Conservation (phyloP, 2,329 filamentous ascomycete genomes). For the Fusarium acutatum region DNA sequence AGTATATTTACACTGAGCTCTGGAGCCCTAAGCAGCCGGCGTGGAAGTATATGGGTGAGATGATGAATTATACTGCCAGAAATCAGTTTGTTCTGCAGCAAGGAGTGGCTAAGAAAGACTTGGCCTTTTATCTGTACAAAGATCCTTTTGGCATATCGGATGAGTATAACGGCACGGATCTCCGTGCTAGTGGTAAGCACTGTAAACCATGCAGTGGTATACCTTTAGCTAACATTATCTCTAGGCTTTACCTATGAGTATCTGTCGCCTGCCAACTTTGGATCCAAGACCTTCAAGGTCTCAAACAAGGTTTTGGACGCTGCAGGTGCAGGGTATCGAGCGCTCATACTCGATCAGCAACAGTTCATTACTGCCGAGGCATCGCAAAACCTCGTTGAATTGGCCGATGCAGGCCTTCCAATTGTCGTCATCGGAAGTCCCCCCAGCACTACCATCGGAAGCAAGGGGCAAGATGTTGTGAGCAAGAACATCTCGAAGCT, state of each 20-base stretch:
- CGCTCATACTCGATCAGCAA: background rate
- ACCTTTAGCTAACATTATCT: fast-evolving
- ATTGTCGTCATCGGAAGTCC: background rate
- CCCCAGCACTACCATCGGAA: background rate
- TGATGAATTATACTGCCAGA: background rate
- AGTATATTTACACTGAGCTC: background rate
- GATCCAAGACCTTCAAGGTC: background rate
- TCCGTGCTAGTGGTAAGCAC: background rate
- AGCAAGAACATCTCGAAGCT: background rate
- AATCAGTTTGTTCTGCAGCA: background rate
- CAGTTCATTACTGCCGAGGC: background rate
- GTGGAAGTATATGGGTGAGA: background rate
- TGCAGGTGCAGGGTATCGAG: background rate
- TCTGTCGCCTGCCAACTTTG: background rate
- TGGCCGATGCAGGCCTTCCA: background rate
- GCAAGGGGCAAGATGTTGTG: background rate
- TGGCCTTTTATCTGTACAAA: background rate
- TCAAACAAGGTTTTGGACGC: background rate
- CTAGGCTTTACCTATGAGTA: background rate
- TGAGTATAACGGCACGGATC: background rate
- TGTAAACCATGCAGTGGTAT: too few species aligned
- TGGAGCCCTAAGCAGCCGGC: background rate
- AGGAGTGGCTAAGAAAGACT: background rate
- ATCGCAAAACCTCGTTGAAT: background rate
- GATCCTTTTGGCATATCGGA: background rate